Base-by-base conservation (phyloP, 2,329 filamentous ascomycete genomes). In the Apiospora rasikravindrae region DNA sequence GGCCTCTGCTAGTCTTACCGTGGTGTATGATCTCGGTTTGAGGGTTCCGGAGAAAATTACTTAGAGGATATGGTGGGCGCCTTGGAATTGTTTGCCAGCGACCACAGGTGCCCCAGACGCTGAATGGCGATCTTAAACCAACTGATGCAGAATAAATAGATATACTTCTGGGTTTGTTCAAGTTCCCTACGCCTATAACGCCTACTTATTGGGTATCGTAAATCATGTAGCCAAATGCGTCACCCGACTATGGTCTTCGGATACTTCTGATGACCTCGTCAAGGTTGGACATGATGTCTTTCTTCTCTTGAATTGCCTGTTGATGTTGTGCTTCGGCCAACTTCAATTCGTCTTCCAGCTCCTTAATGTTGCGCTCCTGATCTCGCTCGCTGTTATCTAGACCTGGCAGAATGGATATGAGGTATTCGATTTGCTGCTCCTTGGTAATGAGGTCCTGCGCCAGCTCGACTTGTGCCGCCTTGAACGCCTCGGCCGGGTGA, bases 341-440 rank as follows among this genome's bases (percentile, higher is more conserved):
- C 77, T 88, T 90, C 47, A 93, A 82, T 75, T 92, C 90, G 74
- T 90, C 88, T 77, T 93, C 91, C 29, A 93, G 81, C 73, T 91
- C 89, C 76, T 85, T 87, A 72, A 93, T 91, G 72, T 89, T 88
- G 75, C 88, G 86, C 79, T 93, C 88, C 81, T 97, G 94, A 78
- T 95, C 92, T 74, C 88, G 86, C 80, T 96, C 93, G 78, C 92
- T 96, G 74, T 91, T 93, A 64, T 94, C 92, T 29, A 96, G 84
- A 0, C 94, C 94, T 0, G 94, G 94, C 2, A 97, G 86, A 29
- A 88, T 89, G 22, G 91, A 92, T 72, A 96, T 93, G 67, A 96
- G 84, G 64, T 89, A 86, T 81, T 96, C 94, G 74, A 96, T 94
- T 83, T 96, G 93, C 83, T 95, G 93, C 77, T 95, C 92, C 78